Evolutionary conservation across 148 eudicot species (phyloP), one percentile per base, ranked within the genome.

Genomic region (Suaeda aralocaspica): DNA sequence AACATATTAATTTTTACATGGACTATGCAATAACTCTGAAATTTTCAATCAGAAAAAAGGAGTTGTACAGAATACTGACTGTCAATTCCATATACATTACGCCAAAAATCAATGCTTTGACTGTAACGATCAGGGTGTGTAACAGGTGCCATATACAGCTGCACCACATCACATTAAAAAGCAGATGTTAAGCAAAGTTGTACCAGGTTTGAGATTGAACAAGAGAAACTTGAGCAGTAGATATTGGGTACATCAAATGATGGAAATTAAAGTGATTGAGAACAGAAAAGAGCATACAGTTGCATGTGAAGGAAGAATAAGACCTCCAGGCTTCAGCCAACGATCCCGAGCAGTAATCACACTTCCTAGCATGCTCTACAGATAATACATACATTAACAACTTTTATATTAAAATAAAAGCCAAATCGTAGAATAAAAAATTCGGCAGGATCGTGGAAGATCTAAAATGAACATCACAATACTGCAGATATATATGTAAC

Each of bases 301-400:
- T 59, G 98, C 98, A 84, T 81, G 75, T 74, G 98, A 90, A 67
- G 98, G 98, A 84, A 94, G 96, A 31, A 94, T 94, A 79, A 94
- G 98, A 80, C 98, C 98, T 67, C 96, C 98, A 75, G 97, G 98
- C 83, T 87, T 94, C 75, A 94, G 83, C 98, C 98, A 94, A 41
- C 97, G 95, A 70, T 94, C 97, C 84, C 98, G 83, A 66, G 99
- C 99, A 53, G 89, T 81, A 80, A 94, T 84, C 58, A 94, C 90
- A 79, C 99, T 94, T 72, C 92, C 99, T 64, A 94, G 87, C 99
- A 94, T 94, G 82, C 99, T 94, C 99, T 94, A 79, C 74, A 67
- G 56, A 36, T 36, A 73, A 50, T 13, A 8, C 7, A 19, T 4
- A 51, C 33, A 49, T 61, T 64, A 2, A 45, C 36, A 26, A 30